These are phyloP conservation scores for Cercospora sp. DNA, from an alignment of 2,329 filamentous ascomycete species.

Conservation along the genomic window DNA sequence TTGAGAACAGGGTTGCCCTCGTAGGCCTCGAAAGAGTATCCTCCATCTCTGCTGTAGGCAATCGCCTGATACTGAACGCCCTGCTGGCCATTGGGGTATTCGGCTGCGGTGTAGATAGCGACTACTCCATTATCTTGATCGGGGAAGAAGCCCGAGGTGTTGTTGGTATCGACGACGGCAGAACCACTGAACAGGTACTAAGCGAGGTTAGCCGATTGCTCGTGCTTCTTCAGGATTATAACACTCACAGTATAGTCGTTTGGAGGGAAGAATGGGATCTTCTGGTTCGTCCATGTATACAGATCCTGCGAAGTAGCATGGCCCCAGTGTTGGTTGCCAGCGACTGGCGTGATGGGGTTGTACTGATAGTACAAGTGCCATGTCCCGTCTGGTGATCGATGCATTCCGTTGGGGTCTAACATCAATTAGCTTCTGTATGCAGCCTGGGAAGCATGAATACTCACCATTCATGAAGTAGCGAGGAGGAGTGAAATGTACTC, in stretches of 20 bases:
- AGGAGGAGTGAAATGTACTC: slow-evolving; percentile 59
- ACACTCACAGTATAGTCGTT: slow-evolving; percentile 47
- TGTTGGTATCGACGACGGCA: slow-evolving; percentile 61
- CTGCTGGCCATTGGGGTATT: slow-evolving; percentile 33
- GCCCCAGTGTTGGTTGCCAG: slow-evolving; percentile 57
- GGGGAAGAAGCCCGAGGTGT: slow-evolving; percentile 66
- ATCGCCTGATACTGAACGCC: slow-evolving; percentile 58
- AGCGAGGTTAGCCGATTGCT: not conserved
- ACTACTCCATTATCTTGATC: slow-evolving; percentile 62
- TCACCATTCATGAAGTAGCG: slow-evolving; percentile 53
- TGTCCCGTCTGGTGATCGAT: slow-evolving; percentile 56
- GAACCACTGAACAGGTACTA: slow-evolving; percentile 56
- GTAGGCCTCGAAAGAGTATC: slow-evolving; percentile 63
- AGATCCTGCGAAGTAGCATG: slow-evolving; percentile 64
- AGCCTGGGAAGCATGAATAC: not conserved
- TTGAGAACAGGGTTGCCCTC: slow-evolving; percentile 61
- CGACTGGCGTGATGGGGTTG: slow-evolving; percentile 52
- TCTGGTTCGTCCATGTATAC: slow-evolving; percentile 65
- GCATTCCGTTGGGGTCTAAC: slow-evolving; percentile 63
- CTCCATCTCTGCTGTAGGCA: slow-evolving; percentile 62
- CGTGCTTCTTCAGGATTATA: not conserved
- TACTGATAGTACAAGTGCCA: slow-evolving; percentile 69
- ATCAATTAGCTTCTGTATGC: slow-evolving; percentile 42
- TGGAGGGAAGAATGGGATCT: slow-evolving; percentile 60
- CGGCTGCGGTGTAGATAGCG: slow-evolving; percentile 57